phyloP scores from a whole-genome alignment of 2,329 filamentous ascomycete species.

The Fusarium chlamydosporum region DNA sequence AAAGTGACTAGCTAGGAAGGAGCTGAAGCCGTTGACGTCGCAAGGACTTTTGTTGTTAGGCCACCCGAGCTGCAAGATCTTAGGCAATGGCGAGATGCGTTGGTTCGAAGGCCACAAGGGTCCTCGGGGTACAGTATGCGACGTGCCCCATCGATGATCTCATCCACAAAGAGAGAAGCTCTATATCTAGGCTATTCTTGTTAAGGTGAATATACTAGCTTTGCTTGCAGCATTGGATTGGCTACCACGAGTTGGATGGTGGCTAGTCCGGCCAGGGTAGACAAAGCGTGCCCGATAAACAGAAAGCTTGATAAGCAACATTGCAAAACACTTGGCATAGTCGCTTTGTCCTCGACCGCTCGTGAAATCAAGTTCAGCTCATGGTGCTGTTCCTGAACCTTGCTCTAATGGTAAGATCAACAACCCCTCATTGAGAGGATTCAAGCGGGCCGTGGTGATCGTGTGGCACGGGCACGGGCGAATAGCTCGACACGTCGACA shows the following conservation, averaged over 20 bases:
- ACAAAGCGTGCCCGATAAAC: not conserved
- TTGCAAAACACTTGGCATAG: not conserved
- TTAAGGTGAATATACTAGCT: conserved; percentile 1
- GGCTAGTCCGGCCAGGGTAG: conserved; percentile 4
- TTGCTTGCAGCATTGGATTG: not conserved
- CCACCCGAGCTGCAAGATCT: conserved; percentile 7
- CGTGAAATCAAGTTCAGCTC: not conserved
- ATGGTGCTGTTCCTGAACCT: conserved; percentile 16
- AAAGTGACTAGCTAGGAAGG: conserved; percentile 43
- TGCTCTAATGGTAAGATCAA: conserved; percentile 4
- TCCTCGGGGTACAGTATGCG: conserved; percentile 22
- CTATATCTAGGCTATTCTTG: conserved; percentile 6
- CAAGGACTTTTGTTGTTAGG: conserved; percentile 39
- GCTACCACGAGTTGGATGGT: conserved; percentile 1
- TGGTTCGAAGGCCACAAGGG: conserved; percentile 15
- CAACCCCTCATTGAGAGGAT: conserved; percentile 14
- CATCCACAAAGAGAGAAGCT: conserved; percentile 18
- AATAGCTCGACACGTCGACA: conserved; percentile 5
- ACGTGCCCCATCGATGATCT: conserved; percentile 22
- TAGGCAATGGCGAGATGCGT: conserved; percentile 13
- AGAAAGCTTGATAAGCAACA: conserved; percentile 1
- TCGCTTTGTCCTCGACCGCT: not conserved
- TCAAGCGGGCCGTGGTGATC: conserved; percentile 44
- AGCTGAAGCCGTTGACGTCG: conserved; percentile 20
- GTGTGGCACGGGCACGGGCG: conserved; percentile 29